phyloP scores from a whole-genome alignment of 352 stramenopile species.

The Phytopythium montanum region DNA sequence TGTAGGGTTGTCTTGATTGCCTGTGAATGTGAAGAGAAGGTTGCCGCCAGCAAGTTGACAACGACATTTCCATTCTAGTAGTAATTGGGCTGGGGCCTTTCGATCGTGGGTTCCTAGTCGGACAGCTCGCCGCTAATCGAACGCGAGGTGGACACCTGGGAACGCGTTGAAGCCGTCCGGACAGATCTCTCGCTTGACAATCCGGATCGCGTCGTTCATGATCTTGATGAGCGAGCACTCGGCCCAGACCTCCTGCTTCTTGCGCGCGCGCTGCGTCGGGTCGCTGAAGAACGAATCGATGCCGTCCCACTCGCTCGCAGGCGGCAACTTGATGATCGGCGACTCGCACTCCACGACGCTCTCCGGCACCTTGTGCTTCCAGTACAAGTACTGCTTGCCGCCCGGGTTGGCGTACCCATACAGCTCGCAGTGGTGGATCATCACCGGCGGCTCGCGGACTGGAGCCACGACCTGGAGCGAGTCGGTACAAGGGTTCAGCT shows the following conservation, averaged over 20 bases:
- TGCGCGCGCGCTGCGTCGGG: no score
- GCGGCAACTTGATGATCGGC: slow-evolving; percentile 33
- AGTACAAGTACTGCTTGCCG: slow-evolving; percentile 38
- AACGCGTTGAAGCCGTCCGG: slow-evolving; percentile 35
- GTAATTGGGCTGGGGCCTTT: no score
- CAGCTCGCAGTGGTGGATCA: slow-evolving; percentile 48
- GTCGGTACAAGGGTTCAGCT: slow-evolving; percentile 40
- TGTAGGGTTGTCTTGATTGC: no score
- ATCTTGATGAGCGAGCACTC: no score
- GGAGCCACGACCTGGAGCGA: slow-evolving; percentile 27
- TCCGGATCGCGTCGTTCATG: slow-evolving; percentile 37
- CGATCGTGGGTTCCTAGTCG: no score
- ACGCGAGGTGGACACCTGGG: no score
- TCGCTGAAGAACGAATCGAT: not conserved
- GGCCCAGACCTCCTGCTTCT: no score
- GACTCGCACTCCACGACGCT: slow-evolving; percentile 36
- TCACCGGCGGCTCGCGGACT: slow-evolving; percentile 26
- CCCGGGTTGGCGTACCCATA: slow-evolving; percentile 35
- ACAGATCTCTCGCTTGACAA: slow-evolving; percentile 37
- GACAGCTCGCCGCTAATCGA: no score
- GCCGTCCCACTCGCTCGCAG: slow-evolving; percentile 33
- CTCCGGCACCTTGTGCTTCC: slow-evolving; percentile 46
- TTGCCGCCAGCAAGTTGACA: no score
- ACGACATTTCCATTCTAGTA: no score
- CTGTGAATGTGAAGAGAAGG: not conserved